Evolutionary conservation across 495 filamentous ascomycete genomes (phyloP).

Genomic region (Mycothermus thermophilus): DNA sequence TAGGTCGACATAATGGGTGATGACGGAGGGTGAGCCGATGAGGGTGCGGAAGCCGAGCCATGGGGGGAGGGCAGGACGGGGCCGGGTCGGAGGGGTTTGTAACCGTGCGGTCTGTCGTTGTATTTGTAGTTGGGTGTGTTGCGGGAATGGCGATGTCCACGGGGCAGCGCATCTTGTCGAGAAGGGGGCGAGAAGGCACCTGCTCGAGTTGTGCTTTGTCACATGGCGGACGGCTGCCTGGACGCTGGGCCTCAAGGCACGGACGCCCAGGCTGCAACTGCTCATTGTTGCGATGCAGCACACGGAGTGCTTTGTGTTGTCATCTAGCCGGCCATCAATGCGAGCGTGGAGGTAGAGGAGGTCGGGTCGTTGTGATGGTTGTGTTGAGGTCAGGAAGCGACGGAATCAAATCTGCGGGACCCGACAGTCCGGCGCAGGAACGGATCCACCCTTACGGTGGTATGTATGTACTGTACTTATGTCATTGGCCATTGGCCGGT

Average conservation of each 20-base stretch:
- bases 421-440: too few relatives aligned
- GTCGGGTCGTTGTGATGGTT: too few relatives aligned
- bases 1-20: slow-evolving; percentile 30
- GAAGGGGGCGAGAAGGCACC: not conserved
- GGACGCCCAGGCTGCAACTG: slow-evolving; percentile 17
- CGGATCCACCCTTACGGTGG: too few relatives aligned
- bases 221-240: slow-evolving; percentile 14
- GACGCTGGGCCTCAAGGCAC: slow-evolving; percentile 18
- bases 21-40: slow-evolving; percentile 14
- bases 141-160: not conserved
- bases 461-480: too few relatives aligned
- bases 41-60: slow-evolving; percentile 16
- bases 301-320: too few relatives aligned
- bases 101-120: not conserved
- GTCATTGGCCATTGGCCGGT: too few relatives aligned
- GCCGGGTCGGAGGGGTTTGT: not conserved
- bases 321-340: slow-evolving; percentile 20
- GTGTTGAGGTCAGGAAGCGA: too few relatives aligned
- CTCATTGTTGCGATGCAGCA: slow-evolving; percentile 16
- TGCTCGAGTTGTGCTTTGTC: slow-evolving; percentile 5
- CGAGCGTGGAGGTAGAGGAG: too few relatives aligned
- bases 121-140: not conserved
- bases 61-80: slow-evolving; percentile 6
- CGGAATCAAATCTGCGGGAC: too few relatives aligned
- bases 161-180: slow-evolving; percentile 11